phyloP scores from a whole-genome alignment of 352 stramenopile species.

The Globisporangium radiosum region DNA sequence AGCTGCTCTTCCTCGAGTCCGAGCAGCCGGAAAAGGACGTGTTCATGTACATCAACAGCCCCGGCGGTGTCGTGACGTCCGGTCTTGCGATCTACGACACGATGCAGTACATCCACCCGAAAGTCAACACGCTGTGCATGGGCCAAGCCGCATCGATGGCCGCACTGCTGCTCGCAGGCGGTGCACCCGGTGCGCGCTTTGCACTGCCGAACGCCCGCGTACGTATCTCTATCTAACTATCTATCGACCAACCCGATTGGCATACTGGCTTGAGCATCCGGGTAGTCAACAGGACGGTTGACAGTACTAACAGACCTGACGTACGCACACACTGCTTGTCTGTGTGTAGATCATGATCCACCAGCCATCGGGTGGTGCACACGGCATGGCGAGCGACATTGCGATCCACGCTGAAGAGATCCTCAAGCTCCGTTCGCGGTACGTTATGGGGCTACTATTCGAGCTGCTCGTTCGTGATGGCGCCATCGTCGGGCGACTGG shows the following conservation, averaged over 20 bases:
- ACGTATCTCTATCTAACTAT: slow-evolving; percentile 4
- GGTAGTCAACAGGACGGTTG: too few species aligned
- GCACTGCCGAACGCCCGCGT: slow-evolving; percentile 93
- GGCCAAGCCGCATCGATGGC: slow-evolving; percentile 96
- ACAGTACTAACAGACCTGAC: too few species aligned
- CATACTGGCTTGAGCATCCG: too few species aligned
- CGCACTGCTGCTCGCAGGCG: slow-evolving; percentile 92
- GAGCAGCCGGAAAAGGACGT: slow-evolving; percentile 97
- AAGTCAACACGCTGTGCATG: slow-evolving; percentile 97
- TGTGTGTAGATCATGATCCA: slow-evolving; percentile 93
- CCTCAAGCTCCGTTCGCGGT: slow-evolving; percentile 87
- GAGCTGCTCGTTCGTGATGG: not conserved
- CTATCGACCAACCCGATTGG: too few species aligned
- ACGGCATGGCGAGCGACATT: slow-evolving; percentile 97
- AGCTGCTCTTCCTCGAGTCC: slow-evolving; percentile 93
- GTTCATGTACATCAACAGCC: slow-evolving; percentile 99
- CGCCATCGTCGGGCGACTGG: not conserved
- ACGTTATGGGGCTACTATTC: slow-evolving; percentile 13
- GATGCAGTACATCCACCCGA: slow-evolving; percentile 96
- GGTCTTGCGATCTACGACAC: slow-evolving; percentile 98
- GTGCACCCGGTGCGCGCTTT: slow-evolving; percentile 82
- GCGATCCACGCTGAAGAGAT: slow-evolving; percentile 98
- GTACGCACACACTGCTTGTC: too few species aligned
- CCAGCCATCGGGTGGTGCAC: slow-evolving; percentile 93
- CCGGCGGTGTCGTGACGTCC: slow-evolving; percentile 94